Evolutionary conservation across 2,329 filamentous ascomycete genomes (phyloP).

Genomic region (Paramyrothecium roridum): DNA sequence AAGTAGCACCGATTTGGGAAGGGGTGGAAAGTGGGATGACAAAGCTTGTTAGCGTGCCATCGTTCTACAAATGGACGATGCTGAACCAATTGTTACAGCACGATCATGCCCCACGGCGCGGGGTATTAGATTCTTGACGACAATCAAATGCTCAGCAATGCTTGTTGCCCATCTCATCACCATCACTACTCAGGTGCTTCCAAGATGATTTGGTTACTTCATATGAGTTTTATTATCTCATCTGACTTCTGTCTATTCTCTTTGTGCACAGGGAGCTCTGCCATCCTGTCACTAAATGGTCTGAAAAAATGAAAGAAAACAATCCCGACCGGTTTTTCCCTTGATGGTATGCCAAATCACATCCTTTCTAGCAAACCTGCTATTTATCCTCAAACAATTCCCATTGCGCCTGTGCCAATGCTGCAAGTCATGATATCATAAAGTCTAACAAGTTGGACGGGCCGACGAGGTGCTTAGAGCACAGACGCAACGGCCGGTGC

Average conservation of each 20-base stretch:
- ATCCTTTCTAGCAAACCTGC: too few species aligned
- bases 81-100: neutral
- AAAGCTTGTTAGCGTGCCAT: neutral
- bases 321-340: too few species aligned
- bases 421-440: conserved; percentile 23
- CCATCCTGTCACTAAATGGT: too few species aligned
- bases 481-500: conserved; percentile 1
- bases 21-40: neutral
- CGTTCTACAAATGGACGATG: neutral
- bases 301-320: too few species aligned
- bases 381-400: conserved; percentile 4
- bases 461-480: conserved; percentile 4
- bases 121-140: neutral
- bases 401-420: conserved; percentile 22
- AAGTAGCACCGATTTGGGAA: too few species aligned
- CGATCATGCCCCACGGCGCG: neutral
- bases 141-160: neutral
- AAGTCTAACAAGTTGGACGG: conserved; percentile 5
- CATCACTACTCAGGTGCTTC: too few species aligned
- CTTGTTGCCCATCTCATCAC: neutral
- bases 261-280: too few species aligned
- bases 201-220: too few species aligned
- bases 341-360: too few species aligned
- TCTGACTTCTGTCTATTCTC: too few species aligned
- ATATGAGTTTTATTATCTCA: too few species aligned